phyloP scores from a whole-genome alignment of 1,139 yeast genomes.

The Lodderomyces pseudojiufengensis region DNA sequence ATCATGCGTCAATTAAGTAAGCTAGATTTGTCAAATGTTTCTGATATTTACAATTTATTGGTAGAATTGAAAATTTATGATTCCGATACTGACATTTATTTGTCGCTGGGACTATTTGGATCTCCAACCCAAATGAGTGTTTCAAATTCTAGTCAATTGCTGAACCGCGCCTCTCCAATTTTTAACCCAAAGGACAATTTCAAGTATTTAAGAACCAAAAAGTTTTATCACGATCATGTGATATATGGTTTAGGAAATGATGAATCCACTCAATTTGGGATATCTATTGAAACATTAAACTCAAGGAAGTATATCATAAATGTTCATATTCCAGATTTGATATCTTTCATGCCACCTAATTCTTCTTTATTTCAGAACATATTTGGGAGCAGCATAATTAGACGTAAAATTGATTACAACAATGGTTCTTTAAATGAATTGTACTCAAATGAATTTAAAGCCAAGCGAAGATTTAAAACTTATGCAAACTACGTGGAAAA shows the following conservation, averaged over 20 bases:
- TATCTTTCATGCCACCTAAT: conserved; percentile 29
- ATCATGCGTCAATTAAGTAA: conserved; percentile 16
- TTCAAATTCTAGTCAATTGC: conserved; percentile 11
- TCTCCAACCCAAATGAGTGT: conserved; percentile 2
- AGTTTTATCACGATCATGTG: conserved; percentile 26
- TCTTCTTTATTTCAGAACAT: conserved; percentile 13
- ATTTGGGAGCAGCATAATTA: not conserved
- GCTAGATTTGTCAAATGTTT: conserved; percentile 15
- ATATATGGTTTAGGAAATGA: conserved; percentile 23
- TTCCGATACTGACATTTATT: conserved; percentile 23
- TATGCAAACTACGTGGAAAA: conserved; percentile 3
- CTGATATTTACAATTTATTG: conserved; percentile 18
- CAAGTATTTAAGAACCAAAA: conserved; percentile 23
- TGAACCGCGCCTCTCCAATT: not conserved
- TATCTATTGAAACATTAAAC: conserved; percentile 34
- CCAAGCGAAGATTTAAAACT: conserved; percentile 6
- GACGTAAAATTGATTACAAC: conserved; percentile 4
- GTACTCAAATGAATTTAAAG: conserved; percentile 4
- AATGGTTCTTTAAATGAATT: conserved; percentile 2
- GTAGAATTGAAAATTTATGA: conserved; percentile 25
- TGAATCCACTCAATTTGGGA: conserved; percentile 15
- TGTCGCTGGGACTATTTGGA: conserved; percentile 32
- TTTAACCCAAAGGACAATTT: conserved; percentile 21
- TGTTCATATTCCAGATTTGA: conserved; percentile 45
- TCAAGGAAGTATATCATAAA: conserved; percentile 30